Evolutionary conservation across 371 early-diverging fungal species (phyloP).

Genomic region (Blakeslea trispora): DNA sequence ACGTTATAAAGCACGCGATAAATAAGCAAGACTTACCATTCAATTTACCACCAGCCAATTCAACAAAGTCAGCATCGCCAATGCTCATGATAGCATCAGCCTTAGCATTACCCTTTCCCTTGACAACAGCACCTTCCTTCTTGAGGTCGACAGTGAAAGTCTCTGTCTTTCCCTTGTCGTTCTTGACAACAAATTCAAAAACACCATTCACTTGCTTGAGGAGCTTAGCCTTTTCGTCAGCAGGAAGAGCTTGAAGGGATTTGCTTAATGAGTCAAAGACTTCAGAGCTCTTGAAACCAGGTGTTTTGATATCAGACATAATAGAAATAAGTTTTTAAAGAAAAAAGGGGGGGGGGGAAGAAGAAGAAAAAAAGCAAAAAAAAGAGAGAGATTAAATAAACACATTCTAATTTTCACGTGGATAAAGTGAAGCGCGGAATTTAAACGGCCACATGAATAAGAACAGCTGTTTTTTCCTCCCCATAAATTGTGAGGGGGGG

Average conservation of each 20-base stretch:
- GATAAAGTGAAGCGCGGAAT: not conserved
- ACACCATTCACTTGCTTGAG: constrained; percentile 73
- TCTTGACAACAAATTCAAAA: constrained; percentile 84
- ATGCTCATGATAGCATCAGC: constrained; percentile 69
- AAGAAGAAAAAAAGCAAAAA: not conserved
- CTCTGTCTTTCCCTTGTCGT: constrained; percentile 63
- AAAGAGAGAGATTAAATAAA: not conserved
- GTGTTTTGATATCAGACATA: constrained; percentile 49
- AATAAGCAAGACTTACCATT: constrained; percentile 73
- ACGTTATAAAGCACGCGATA: constrained; percentile 25
- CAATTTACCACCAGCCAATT: constrained; percentile 81
- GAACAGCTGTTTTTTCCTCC: too few species aligned
- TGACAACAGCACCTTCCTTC: constrained; percentile 59
- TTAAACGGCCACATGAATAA: not conserved
- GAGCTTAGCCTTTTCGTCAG: constrained; percentile 39
- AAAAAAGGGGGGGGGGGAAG: not conserved
- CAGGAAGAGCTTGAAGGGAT: constrained; percentile 33
- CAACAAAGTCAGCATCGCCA: constrained; percentile 82
- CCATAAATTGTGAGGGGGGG: too few species aligned
- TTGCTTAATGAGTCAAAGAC: constrained; percentile 41
- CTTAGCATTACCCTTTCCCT: constrained; percentile 67
- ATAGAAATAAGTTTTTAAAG: not conserved
- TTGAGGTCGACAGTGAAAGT: constrained; percentile 80
- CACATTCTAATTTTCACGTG: not conserved
- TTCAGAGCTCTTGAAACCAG: constrained; percentile 50